These are phyloP conservation scores for Zygosaccharomyces bisporus DNA, from an alignment of 805 yeast genomes.

Conservation along the genomic window DNA sequence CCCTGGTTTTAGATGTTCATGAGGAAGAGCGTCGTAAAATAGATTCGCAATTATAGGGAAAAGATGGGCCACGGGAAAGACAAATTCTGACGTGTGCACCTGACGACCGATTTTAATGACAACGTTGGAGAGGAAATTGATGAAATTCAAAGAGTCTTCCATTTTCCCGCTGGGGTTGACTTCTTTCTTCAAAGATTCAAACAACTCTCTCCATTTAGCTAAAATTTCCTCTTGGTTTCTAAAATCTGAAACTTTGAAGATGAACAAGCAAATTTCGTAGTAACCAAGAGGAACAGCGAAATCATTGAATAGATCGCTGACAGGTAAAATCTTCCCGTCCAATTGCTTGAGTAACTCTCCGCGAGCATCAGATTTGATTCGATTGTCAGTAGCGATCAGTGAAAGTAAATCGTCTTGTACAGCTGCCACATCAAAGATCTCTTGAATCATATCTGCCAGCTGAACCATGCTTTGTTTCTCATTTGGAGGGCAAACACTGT, in stretches of 20 bases:
- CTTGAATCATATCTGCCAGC: conserved; percentile 65
- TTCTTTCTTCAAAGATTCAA: conserved; percentile 46
- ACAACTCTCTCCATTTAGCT: conserved; percentile 72
- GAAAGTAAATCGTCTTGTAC: conserved; percentile 57
- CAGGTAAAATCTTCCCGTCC: conserved; percentile 60
- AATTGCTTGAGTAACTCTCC: conserved; percentile 50
- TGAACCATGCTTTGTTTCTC: conserved; percentile 73
- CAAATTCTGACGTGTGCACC: conserved; percentile 64
- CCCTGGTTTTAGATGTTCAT: conserved; percentile 45
- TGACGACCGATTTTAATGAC: conserved; percentile 54
- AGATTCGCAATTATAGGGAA: conserved; percentile 61
- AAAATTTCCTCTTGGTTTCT: conserved; percentile 79
- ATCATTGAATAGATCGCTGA: conserved; percentile 78
- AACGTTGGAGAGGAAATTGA: conserved; percentile 38
- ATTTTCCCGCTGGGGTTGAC: conserved; percentile 26
- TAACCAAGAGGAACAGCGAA: conserved; percentile 87
- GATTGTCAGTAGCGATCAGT: conserved; percentile 48
- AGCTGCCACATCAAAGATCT: conserved; percentile 79
- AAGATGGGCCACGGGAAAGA: conserved; percentile 73
- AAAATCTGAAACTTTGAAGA: conserved; percentile 81
- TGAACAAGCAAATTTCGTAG: conserved; percentile 70
- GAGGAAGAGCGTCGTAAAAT: conserved; percentile 41
- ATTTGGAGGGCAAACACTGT: conserved; percentile 73
- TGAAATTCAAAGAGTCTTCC: conserved; percentile 35
- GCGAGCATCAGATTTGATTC: conserved; percentile 46